These are phyloP conservation scores for Xylaria nigripes DNA, from an alignment of 495 filamentous ascomycete genomes.

Conservation along the genomic window DNA sequence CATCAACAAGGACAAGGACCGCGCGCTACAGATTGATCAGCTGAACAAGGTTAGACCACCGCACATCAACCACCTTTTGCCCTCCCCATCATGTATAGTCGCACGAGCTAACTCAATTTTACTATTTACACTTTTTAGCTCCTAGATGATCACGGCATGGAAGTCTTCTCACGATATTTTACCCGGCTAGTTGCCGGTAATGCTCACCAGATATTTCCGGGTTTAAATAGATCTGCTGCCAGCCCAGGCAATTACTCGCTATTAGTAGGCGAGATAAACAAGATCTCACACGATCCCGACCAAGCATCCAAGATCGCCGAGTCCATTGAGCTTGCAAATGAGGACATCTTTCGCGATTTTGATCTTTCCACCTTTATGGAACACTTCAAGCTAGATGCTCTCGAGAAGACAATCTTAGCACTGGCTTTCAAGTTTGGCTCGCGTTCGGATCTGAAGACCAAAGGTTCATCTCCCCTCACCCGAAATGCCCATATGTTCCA, in stretches of 20 bases:
- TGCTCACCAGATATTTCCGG: conserved; percentile 77
- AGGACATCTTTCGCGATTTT: conserved; percentile 89
- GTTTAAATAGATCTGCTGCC: conserved; percentile 57
- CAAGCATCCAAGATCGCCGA: conserved; percentile 88
- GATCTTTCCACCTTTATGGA: conserved; percentile 87
- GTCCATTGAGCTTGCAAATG: conserved; percentile 71
- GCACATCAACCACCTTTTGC: background rate
- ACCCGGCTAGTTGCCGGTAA: conserved; percentile 77
- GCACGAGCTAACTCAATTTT: conserved; percentile 4
- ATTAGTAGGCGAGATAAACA: conserved; percentile 75
- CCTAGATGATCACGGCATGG: conserved; percentile 93
- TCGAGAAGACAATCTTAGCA: conserved; percentile 81
- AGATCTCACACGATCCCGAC: conserved; percentile 67
- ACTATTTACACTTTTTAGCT: conserved; percentile 46
- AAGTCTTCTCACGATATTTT: conserved; percentile 89
- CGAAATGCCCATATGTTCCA: conserved; percentile 13
- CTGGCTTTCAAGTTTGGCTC: conserved; percentile 75
- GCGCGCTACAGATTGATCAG: conserved; percentile 74
- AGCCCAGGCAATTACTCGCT: conserved; percentile 73
- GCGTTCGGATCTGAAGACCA: conserved; percentile 72
- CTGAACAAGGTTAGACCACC: conserved; percentile 67
- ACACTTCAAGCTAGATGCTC: conserved; percentile 82
- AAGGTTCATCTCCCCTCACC: conserved; percentile 51
- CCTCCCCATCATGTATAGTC: background rate
- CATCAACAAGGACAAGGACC: conserved; percentile 84